Percentiles rank a stretch among this genome's conserved stretches.
Evolutionary conservation across 2,329 filamentous ascomycete genomes (phyloP).

Genomic region (Botrytis sinoallii): DNA sequence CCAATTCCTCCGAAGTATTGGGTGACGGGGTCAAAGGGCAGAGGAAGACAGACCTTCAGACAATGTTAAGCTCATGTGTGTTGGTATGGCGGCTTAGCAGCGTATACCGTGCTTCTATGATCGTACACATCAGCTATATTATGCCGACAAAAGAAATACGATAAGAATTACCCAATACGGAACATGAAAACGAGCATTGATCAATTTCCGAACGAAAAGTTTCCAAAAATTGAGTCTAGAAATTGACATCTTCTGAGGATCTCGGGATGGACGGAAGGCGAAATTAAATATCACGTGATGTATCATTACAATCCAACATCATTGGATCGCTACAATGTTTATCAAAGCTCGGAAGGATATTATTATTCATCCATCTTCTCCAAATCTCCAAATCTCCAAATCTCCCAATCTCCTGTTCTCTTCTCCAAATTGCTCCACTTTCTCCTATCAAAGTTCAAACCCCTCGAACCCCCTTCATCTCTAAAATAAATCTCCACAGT

Average conservation of each 20-base stretch:
- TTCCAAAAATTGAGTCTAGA: background rate
- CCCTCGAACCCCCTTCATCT: background rate
- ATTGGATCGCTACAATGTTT: background rate
- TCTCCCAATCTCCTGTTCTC: background rate
- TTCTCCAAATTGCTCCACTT: background rate
- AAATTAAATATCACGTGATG: background rate
- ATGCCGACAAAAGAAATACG: background rate
- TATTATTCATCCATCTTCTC: background rate
- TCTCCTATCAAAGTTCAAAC: background rate
- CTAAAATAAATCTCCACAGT: background rate
- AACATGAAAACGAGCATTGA: background rate
- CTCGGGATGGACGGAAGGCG: too few relatives aligned
- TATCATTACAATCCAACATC: rapidly evolving
- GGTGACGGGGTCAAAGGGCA: background rate
- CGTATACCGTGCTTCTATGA: background rate
- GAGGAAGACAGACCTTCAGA: background rate
- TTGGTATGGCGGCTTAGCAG: background rate
- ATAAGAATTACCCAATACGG: background rate
- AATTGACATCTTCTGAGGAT: background rate
- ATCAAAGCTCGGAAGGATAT: background rate
- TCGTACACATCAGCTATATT: background rate
- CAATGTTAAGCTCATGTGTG: background rate
- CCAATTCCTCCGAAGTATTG: background rate
- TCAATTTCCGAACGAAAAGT: background rate
- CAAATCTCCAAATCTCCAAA: too few relatives aligned